These are phyloP conservation scores for Diplosphaera chodatii DNA, from an alignment of 139 green algal species.

Conservation along the genomic window DNA sequence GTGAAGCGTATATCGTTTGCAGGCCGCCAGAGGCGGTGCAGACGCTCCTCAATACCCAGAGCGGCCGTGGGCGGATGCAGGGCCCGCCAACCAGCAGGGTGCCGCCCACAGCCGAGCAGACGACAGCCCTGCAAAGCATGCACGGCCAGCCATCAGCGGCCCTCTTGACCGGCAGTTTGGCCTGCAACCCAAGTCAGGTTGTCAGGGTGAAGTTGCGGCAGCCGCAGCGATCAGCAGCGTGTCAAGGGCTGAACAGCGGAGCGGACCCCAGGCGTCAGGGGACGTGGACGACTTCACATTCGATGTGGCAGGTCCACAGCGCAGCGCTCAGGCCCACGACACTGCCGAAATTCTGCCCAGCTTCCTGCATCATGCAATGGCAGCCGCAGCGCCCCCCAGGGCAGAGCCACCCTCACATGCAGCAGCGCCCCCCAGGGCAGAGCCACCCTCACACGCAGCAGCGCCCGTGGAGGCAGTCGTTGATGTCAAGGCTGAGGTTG, in stretches of 20 bases:
- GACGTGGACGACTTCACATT: constrained; percentile 7
- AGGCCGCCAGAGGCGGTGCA: not conserved
- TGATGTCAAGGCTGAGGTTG: not conserved
- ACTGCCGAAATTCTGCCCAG: constrained; percentile 18
- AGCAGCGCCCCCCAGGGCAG: too few species aligned
- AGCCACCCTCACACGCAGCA: not conserved
- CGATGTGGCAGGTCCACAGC: constrained; percentile 8
- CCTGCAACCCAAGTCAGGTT: not conserved
- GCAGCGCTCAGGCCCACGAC: not conserved
- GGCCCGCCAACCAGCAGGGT: too few species aligned
- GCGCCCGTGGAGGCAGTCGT: not conserved
- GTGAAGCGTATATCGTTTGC: too few species aligned
- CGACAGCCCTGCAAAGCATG: not conserved
- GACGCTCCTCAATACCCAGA: too few species aligned
- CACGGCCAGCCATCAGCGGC: not conserved
- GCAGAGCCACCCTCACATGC: not conserved
- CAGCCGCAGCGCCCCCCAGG: not conserved
- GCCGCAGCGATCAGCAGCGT: too few species aligned
- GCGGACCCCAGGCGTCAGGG: too few species aligned
- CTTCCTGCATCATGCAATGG: constrained; percentile 29
- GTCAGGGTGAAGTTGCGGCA: too few species aligned
- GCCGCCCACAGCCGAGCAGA: not conserved
- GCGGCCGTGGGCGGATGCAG: not conserved
- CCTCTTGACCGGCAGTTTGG: not conserved
- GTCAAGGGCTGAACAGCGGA: not conserved